phyloP scores from a whole-genome alignment of 768 basidiomycete genomes.

The Solioccasus polychromus region DNA sequence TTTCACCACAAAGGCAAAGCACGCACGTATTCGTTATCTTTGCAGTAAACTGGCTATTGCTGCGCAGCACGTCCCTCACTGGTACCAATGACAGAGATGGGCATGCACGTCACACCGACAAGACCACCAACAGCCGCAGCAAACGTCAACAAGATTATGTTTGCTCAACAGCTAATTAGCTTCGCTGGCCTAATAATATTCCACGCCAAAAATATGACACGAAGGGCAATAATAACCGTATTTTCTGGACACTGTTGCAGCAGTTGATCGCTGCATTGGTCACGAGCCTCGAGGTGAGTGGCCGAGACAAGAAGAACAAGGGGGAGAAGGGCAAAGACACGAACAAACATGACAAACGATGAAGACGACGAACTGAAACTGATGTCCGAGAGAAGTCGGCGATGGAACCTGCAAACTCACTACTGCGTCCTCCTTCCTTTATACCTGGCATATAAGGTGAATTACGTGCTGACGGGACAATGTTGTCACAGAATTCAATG shows the following conservation, averaged over 20 bases:
- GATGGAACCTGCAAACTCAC: too few species aligned
- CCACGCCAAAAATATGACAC: neutral
- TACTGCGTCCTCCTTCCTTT: too few species aligned
- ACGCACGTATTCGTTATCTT: neutral
- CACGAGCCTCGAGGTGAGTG: slow-evolving; percentile 1
- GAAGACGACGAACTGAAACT: too few species aligned
- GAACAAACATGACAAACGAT: slow-evolving; percentile 15
- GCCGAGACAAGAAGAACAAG: slow-evolving; percentile 16
- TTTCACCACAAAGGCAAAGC: neutral
- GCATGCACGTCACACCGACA: neutral
- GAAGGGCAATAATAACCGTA: neutral
- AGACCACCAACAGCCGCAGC: neutral
- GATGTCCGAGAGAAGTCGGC: too few species aligned
- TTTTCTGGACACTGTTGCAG: slow-evolving; percentile 8
- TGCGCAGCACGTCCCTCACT: neutral
- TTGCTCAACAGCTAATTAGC: accelerated
- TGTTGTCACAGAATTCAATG: too few species aligned
- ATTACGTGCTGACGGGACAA: too few species aligned
- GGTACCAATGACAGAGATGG: neutral
- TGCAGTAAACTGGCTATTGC: slow-evolving; percentile 13
- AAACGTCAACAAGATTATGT: neutral
- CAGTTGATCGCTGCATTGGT: slow-evolving; percentile 12
- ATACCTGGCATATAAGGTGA: too few species aligned
- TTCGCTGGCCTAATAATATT: neutral
- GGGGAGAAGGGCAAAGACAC: slow-evolving; percentile 14